Evolutionary conservation across 345 rosid species (phyloP).

Genomic region (Bruguiera gymnorhiza): DNA sequence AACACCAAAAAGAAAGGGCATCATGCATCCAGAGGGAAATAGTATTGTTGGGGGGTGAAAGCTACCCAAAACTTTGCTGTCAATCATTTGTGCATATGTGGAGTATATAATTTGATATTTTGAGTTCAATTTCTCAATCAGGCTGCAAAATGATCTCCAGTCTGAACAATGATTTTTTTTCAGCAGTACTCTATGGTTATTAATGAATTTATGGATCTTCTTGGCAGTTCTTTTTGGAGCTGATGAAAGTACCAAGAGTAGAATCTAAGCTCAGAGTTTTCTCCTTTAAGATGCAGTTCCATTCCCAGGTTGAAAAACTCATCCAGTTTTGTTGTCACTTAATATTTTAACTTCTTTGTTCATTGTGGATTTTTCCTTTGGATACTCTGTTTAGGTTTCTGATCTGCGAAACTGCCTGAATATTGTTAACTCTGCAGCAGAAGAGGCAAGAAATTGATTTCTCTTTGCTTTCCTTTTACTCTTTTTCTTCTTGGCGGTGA

Average conservation of each 20-base stretch:
- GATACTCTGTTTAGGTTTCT: slow-evolving; percentile 49
- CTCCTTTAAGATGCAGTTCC: slow-evolving; percentile 85
- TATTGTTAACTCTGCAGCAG: slow-evolving; percentile 71
- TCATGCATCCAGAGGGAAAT: no score
- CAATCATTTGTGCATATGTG: no score
- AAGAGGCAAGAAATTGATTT: slow-evolving; percentile 52
- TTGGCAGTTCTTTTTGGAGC: slow-evolving; percentile 82
- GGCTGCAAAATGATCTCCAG: no score
- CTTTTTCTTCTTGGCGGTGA: slow-evolving; percentile 6
- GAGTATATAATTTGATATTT: no score
- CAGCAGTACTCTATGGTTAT: no score
- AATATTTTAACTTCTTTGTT: slow-evolving; percentile 9
- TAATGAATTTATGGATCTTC: slow-evolving; percentile 22
- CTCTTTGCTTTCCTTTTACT: not conserved
- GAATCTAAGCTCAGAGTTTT: slow-evolving; percentile 92
- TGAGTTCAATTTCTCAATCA: no score
- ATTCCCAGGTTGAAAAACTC: slow-evolving; percentile 56
- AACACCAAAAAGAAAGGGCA: no score
- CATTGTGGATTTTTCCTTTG: slow-evolving; percentile 17
- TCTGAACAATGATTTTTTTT: no score
- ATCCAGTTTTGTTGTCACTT: slow-evolving; percentile 7
- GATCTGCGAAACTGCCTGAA: slow-evolving; percentile 70
- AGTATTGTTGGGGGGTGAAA: no score
- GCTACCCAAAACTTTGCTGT: no score
- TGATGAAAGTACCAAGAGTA: slow-evolving; percentile 85